Percentiles rank a stretch among this genome's conserved stretches.
Conservation (phyloP, 306 rosid species). For the Biancaea sappan region DNA sequence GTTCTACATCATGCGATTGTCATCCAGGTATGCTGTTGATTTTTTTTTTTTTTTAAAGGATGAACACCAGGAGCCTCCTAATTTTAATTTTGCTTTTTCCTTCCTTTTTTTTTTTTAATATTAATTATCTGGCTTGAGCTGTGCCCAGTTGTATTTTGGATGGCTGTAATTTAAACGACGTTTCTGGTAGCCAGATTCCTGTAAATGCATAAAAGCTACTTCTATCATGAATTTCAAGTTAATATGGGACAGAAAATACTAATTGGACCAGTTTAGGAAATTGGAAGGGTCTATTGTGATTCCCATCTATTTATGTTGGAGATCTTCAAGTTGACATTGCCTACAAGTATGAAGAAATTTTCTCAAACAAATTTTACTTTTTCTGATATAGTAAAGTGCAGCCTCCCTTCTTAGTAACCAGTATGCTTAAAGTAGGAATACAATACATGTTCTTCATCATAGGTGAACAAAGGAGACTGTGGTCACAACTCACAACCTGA, state of each 20-base stretch:
- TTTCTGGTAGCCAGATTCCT: neutral
- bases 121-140: neutral
- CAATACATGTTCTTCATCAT: slow-evolving; percentile 4
- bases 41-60: slow-evolving; percentile 23
- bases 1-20: slow-evolving; percentile 86
- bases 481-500: slow-evolving; percentile 11
- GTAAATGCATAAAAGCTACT: neutral
- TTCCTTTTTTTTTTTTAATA: slow-evolving; percentile 3
- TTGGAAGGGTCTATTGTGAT: neutral
- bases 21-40: slow-evolving; percentile 59
- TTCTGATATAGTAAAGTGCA: neutral
- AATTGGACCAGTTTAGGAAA: neutral
- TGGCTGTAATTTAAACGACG: neutral
- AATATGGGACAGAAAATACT: neutral
- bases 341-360: neutral
- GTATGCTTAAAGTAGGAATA: slow-evolving; percentile 10
- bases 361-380: neutral
- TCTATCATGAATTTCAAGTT: slow-evolving; percentile 16
- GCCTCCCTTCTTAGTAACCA: neutral
- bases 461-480: slow-evolving; percentile 15
- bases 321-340: neutral
- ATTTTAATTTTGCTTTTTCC: neutral
- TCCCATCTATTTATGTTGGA: slow-evolving; percentile 17
- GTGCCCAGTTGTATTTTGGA: neutral
- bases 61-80: neutral